A percentile compares a stretch with the other conserved stretches of the same genome.
Evolutionary conservation across 2,329 filamentous ascomycete species (phyloP).

Genomic region (Aspergillus versicolor): DNA sequence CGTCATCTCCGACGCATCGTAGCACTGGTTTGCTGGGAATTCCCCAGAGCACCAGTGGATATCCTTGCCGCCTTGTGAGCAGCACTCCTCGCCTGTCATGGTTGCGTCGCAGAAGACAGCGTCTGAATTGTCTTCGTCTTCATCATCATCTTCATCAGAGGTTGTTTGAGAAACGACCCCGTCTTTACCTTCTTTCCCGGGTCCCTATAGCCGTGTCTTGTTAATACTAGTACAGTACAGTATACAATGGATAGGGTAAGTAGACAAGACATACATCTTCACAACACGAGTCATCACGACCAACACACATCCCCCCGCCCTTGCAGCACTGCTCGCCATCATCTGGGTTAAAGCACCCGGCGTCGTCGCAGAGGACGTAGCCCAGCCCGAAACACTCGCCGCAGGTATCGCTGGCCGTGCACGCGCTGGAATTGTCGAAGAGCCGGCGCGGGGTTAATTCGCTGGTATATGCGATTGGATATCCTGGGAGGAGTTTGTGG

Average conservation of each 20-base stretch:
- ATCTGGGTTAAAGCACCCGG: constrained; percentile 11
- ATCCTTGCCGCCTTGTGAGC: neutral
- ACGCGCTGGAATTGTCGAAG: neutral
- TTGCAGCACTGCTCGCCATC: constrained; percentile 9
- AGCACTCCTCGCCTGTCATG: constrained; percentile 8
- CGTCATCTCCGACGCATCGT: neutral
- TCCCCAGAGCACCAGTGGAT: constrained; percentile 7
- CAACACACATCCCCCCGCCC: constrained; percentile 5
- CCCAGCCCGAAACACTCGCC: constrained; percentile 7
- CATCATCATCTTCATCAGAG: neutral
- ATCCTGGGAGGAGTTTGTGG: neutral
- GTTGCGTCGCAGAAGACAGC: neutral
- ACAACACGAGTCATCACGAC: neutral
- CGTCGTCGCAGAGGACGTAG: constrained; percentile 9
- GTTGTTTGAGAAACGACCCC: neutral
- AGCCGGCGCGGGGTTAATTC: neutral
- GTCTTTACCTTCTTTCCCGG: neutral
- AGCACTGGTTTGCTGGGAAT: neutral
- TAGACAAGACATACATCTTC: neutral
- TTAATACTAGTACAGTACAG: too few species aligned
- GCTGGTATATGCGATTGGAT: neutral
- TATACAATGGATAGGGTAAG: neutral
- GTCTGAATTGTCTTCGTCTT: neutral
- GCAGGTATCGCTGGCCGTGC: constrained; percentile 3
- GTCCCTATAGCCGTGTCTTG: neutral